Evolutionary conservation across 495 filamentous ascomycete genomes (phyloP).

Genomic region (Hyaloscypha bicolor): DNA sequence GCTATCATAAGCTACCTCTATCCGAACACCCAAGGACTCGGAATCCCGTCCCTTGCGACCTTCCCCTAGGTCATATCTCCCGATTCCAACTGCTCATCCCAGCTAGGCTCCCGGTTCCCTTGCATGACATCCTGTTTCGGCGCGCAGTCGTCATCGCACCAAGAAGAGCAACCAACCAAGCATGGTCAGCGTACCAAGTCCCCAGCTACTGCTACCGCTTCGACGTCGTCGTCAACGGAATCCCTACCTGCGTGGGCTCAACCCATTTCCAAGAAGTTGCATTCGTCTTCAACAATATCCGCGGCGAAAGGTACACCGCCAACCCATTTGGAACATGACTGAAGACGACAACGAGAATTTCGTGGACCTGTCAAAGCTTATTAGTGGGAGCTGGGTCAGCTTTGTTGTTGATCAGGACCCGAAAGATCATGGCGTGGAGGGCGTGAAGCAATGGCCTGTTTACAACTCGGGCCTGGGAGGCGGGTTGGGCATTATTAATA

Average conservation of each 20-base stretch:
- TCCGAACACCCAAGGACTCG: constrained; percentile 36
- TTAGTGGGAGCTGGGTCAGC: constrained; percentile 47
- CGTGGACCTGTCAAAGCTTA: constrained; percentile 38
- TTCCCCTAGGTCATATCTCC: constrained; percentile 27
- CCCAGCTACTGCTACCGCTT: constrained; percentile 51
- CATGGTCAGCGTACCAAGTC: constrained; percentile 39
- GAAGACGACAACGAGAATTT: constrained; percentile 25
- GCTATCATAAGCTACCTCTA: constrained; percentile 33
- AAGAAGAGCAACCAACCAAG: constrained; percentile 40
- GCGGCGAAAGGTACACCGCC: constrained; percentile 43
- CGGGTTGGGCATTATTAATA: constrained; percentile 2
- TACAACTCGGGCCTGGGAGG: constrained; percentile 15
- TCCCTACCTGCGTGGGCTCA: constrained; percentile 35
- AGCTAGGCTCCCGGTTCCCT: constrained; percentile 34
- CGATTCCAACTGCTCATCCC: neutral
- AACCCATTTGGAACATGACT: constrained; percentile 40
- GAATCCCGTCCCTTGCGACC: constrained; percentile 30
- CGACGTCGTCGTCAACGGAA: constrained; percentile 35
- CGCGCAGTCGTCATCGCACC: constrained; percentile 40
- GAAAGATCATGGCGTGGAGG: constrained; percentile 27
- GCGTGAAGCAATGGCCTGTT: constrained; percentile 7
- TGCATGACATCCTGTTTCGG: constrained; percentile 38
- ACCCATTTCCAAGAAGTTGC: constrained; percentile 54
- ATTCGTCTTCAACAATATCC: constrained; percentile 49
- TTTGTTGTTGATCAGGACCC: constrained; percentile 46